These are phyloP conservation scores for Euphrasia confusa DNA, from an alignment of 257 asterid species.

Conservation along the genomic window DNA sequence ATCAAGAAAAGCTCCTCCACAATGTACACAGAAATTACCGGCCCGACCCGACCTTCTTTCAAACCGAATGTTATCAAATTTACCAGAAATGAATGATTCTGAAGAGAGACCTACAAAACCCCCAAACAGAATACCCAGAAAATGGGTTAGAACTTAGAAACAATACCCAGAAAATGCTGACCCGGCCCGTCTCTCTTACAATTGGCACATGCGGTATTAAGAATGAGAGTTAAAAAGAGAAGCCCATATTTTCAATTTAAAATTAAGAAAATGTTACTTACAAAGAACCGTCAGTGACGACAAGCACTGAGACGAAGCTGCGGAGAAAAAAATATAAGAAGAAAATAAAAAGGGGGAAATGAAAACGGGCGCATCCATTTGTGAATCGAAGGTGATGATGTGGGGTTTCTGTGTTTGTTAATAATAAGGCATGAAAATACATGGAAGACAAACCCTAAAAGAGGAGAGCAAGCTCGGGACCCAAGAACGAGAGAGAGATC, in stretches of 20 bases:
- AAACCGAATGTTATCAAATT: no score
- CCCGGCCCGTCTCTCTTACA: not conserved
- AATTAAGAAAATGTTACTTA: constrained; percentile 27
- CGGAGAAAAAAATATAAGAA: constrained; percentile 12
- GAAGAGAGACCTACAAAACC: not conserved
- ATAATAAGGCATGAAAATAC: constrained; percentile 21
- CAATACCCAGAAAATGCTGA: not conserved
- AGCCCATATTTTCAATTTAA: not conserved
- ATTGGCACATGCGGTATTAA: not conserved
- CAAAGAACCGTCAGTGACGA: constrained; percentile 36
- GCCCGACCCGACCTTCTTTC: no score
- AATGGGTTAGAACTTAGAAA: not conserved
- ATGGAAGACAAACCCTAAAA: constrained; percentile 17
- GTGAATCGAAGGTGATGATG: constrained; percentile 9
- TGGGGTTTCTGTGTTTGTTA: constrained; percentile 21
- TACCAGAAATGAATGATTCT: not conserved
- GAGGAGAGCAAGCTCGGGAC: constrained; percentile 30
- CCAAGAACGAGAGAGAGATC: constrained; percentile 29
- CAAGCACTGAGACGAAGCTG: constrained; percentile 22
- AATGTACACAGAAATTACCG: no score
- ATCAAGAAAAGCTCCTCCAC: not conserved
- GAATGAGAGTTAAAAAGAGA: not conserved
- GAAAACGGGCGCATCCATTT: constrained; percentile 2
- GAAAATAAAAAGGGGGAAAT: not conserved
- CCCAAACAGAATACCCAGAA: not conserved